Percentiles rank a stretch among this genome's conserved stretches.
Conservation (phyloP, 2,329 filamentous ascomycete species). For the Truncatella angustata region DNA sequence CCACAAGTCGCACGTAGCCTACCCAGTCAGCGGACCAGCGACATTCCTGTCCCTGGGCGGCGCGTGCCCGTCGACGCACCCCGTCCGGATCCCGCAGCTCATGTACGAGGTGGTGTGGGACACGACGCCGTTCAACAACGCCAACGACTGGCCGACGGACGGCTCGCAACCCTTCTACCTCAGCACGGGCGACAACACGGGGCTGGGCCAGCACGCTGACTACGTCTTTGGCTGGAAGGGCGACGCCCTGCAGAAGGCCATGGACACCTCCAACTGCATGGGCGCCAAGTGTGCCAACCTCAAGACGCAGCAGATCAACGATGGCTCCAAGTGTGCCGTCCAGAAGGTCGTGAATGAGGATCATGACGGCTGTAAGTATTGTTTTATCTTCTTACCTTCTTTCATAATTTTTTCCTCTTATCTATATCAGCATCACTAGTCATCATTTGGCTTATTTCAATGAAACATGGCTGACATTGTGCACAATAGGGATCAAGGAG, state of each 20-base stretch:
- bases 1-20: slow-evolving; percentile 50
- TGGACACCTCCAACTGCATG: slow-evolving; percentile 31
- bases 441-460: no score
- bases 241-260: slow-evolving; percentile 34
- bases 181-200: slow-evolving; percentile 30
- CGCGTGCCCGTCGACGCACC: slow-evolving; percentile 46
- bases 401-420: no score
- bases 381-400: no score
- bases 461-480: not conserved
- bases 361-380: slow-evolving; percentile 2
- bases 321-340: slow-evolving; percentile 27
- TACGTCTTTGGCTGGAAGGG: slow-evolving; percentile 37
- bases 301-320: slow-evolving; percentile 26
- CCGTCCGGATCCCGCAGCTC: slow-evolving; percentile 54
- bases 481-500: slow-evolving; percentile 1
- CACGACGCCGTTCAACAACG: slow-evolving; percentile 25
- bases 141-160: slow-evolving; percentile 26
- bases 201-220: slow-evolving; percentile 36
- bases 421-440: no score
- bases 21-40: slow-evolving; percentile 33
- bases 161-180: slow-evolving; percentile 30
- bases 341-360: not conserved
- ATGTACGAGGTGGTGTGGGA: slow-evolving; percentile 61
- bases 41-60: slow-evolving; percentile 34
- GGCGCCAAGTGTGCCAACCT: slow-evolving; percentile 28